Base-by-base conservation (phyloP, 2,329 filamentous ascomycete species). In the Aspergillus niger region DNA sequence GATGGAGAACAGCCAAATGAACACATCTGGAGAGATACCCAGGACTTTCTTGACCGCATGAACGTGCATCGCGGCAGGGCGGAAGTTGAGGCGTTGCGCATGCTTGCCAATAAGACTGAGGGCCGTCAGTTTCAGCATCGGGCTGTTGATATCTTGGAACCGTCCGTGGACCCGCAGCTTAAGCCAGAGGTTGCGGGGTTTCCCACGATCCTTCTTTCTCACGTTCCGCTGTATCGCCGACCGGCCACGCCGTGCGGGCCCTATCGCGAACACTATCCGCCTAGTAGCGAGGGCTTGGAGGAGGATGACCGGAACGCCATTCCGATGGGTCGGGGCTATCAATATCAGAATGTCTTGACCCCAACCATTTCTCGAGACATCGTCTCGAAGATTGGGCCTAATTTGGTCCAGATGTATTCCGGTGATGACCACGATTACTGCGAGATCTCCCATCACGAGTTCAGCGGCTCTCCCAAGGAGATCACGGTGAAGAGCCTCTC, bases 401-500 rank as follows among this genome's bases (percentile, higher is more conserved):
- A 95, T 63, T 86, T 98, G 11, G 83, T 86, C 3, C 90, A 95
- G 65, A 90, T 93, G 47, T 99, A 98, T 72, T 97, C 92, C 0
- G 95, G 95, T 10, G 95, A 99, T 69, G 95, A 99, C 72, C 95
- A 99, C 79, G 95, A 99, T 79, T 97, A 98, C 79, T 99, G 95
- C 78, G 93, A 97, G 70, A 80, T 98, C 6, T 83, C 88, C 0
- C 95, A 99, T 75, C 86, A 87, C 2, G 83, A 86, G 17, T 86
- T 88, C 61, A 87, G 87, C 64, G 83, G 83, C 36, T 79, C 81
- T 0, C 83, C 82, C 5, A 85, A 83, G 26, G 95, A 99, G 74
- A 96, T 97, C 65, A 99, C 95, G 0, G 92, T 98, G 69, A 99
- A 99, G 79, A 93, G 90, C 71, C 87, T 96, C 67, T 96, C 89